Conservation (phyloP, 2,329 filamentous ascomycete genomes). For the Capronia epimyces region DNA sequence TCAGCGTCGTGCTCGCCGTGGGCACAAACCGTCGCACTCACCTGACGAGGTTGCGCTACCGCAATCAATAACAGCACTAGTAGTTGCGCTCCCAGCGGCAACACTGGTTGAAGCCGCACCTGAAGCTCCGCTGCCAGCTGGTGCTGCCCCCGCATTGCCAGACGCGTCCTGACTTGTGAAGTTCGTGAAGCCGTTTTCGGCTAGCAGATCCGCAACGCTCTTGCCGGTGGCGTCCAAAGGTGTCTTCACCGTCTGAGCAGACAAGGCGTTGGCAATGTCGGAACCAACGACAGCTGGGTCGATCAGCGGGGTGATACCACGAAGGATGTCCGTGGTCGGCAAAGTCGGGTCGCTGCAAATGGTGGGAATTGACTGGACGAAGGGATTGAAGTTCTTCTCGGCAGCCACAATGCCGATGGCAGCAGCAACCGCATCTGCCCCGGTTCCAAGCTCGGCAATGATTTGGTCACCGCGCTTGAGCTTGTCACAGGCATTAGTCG, state of each 20-base stretch:
- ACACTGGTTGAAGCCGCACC: neutral
- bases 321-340: conserved; percentile 55
- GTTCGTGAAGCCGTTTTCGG: conserved; percentile 57
- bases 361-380: conserved; percentile 53
- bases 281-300: conserved; percentile 58
- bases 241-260: conserved; percentile 45
- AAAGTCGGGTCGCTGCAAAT: conserved; percentile 61
- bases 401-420: conserved; percentile 60
- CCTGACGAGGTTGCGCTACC: too few species aligned
- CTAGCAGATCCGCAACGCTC: conserved; percentile 60
- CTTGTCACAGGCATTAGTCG: conserved; percentile 61
- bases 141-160: conserved; percentile 33
- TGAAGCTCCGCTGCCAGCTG: conserved; percentile 28
- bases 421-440: conserved; percentile 55
- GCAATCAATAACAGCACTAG: too few species aligned
- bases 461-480: conserved; percentile 61
- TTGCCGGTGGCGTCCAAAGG: conserved; percentile 58
- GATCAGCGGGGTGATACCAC: conserved; percentile 62
- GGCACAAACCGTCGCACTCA: too few species aligned
- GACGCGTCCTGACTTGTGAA: conserved; percentile 37
- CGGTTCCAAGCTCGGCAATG: conserved; percentile 55
- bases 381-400: conserved; percentile 70
- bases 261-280: conserved; percentile 57
- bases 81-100: conserved; percentile 19
- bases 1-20: too few species aligned